Conservation (phyloP, 2,329 filamentous ascomycete genomes). For the Colletotrichum orbiculare region DNA sequence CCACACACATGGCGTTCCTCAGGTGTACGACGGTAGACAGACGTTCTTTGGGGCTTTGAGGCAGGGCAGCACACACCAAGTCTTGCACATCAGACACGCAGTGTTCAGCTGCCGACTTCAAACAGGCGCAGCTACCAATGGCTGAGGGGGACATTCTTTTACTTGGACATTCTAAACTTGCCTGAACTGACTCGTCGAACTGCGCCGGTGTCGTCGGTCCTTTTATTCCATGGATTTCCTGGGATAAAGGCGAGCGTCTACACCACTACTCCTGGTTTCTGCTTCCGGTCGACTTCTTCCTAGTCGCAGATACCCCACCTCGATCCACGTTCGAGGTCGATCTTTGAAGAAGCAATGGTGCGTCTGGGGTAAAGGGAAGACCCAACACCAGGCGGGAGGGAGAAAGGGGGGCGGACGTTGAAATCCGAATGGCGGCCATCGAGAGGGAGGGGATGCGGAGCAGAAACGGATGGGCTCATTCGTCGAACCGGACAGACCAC, state of each 20-base stretch:
- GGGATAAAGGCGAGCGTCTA: too few relatives aligned
- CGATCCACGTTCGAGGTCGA: background rate
- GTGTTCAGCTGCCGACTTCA: conserved; percentile 18
- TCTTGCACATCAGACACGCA: conserved; percentile 35
- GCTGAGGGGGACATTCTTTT: too few relatives aligned
- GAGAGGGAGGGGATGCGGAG: conserved; percentile 21
- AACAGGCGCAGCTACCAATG: background rate
- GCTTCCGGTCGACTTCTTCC: too few relatives aligned
- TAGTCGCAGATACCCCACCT: too few relatives aligned
- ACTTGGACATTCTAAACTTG: too few relatives aligned
- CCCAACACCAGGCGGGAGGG: background rate
- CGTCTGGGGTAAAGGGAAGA: conserved; percentile 22
- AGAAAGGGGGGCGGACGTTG: background rate
- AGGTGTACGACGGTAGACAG: too few relatives aligned
- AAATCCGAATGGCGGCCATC: too few relatives aligned
- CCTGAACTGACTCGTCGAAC: too few relatives aligned
- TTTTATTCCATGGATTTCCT: too few relatives aligned
- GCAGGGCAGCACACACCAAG: conserved; percentile 22
- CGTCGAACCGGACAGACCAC: conserved; percentile 2
- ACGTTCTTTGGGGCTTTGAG: background rate
- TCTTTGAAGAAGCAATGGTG: conserved; percentile 9
- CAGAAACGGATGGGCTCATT: conserved; percentile 13
- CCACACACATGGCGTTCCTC: too few relatives aligned
- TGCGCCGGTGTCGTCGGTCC: too few relatives aligned
- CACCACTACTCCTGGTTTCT: too few relatives aligned